Evolutionary conservation across 768 basidiomycete genomes (phyloP), one percentile per base, ranked within the genome.

Genomic region (Phylloporus rhodoxanthus): DNA sequence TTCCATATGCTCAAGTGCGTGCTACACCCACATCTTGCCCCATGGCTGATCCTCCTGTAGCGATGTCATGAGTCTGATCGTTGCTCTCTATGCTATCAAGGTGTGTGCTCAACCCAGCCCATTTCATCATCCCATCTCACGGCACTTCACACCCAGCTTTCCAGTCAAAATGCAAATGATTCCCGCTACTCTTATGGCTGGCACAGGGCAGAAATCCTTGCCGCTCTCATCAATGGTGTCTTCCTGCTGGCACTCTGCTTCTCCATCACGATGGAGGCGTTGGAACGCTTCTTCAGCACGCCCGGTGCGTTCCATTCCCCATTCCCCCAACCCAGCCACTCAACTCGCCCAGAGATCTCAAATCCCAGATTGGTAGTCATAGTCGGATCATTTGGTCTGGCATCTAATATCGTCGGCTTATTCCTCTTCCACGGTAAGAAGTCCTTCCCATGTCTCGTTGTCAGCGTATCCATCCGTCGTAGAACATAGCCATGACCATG

Each of bases 1-100:
- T 98, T 98, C 69, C 95, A 98, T 72, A 98, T 96, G 94, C 84
- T 97, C 72, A 97, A 97, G 93, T 94, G 56, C 53, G 84, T 70
- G 38, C 13, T 45, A 19, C 1, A 15, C 23, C 28, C 20, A 8
- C 39, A 23, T 47, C 46, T 50, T 40, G 23, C 15, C 44, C 48
- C 47, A 9, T 42, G 32, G 39, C 59, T 63, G 39, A 52, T 40
- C 51, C 51, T 17, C 37, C 43, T 38, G 15, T 69, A 98, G 95
- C 73, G 96, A 99, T 77, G 91, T 96, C 58, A 80, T 96, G 81
- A 96, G 93, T 67, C 73, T 99, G 52, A 65, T 94, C 50, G 93
- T 98, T 45, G 96, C 95, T 2, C 81, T 98, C 8, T 97, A 97
- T 68, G 94, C 95, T 14, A 91, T 94, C 72, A 89, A 85, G 73